These are phyloP conservation scores for Wickerhamiella dianesei DNA, from an alignment of 805 yeast species.

Conservation along the genomic window DNA sequence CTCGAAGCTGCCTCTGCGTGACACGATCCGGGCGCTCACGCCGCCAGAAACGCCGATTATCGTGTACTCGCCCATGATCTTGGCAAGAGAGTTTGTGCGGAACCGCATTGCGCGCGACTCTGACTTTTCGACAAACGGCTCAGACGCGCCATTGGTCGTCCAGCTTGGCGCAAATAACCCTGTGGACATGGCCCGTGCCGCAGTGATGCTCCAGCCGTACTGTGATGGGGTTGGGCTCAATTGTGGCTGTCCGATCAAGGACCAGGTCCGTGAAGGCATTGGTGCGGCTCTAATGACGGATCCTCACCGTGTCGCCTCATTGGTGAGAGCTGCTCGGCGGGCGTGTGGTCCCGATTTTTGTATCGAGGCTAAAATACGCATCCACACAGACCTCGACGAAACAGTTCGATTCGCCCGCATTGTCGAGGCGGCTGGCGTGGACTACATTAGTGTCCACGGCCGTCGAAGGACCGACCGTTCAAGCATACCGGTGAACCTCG, in stretches of 20 bases:
- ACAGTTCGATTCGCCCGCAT: slow-evolving; percentile 59
- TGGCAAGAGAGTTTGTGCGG: slow-evolving; percentile 88
- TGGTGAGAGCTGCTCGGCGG: slow-evolving; percentile 73
- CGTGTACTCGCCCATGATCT: slow-evolving; percentile 90
- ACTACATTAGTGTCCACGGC: slow-evolving; percentile 89
- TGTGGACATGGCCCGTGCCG: slow-evolving; percentile 66
- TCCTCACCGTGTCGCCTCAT: slow-evolving; percentile 61
- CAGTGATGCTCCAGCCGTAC: slow-evolving; percentile 77
- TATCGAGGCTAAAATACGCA: slow-evolving; percentile 83
- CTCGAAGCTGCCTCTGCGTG: slow-evolving; percentile 84
- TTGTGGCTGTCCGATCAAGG: slow-evolving; percentile 96
- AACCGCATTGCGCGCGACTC: slow-evolving; percentile 65
- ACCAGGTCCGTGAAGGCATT: slow-evolving; percentile 88
- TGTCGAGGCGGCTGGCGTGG: slow-evolving; percentile 81
- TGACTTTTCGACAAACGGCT: slow-evolving; percentile 69
- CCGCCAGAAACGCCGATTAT: slow-evolving; percentile 40
- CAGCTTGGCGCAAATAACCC: slow-evolving; percentile 87
- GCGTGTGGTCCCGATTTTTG: slow-evolving; percentile 60
- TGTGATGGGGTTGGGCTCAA: slow-evolving; percentile 90
- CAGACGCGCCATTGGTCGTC: slow-evolving; percentile 61
- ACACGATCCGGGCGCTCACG: slow-evolving; percentile 55
- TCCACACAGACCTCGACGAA: slow-evolving; percentile 60
- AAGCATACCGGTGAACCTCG: slow-evolving; percentile 67
- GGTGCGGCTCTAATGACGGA: slow-evolving; percentile 91
- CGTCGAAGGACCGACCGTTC: slow-evolving; percentile 76